Evolutionary conservation across 1,284 basidiomycete genomes (phyloP).

Genomic region (Leucoagaricus sp.): DNA sequence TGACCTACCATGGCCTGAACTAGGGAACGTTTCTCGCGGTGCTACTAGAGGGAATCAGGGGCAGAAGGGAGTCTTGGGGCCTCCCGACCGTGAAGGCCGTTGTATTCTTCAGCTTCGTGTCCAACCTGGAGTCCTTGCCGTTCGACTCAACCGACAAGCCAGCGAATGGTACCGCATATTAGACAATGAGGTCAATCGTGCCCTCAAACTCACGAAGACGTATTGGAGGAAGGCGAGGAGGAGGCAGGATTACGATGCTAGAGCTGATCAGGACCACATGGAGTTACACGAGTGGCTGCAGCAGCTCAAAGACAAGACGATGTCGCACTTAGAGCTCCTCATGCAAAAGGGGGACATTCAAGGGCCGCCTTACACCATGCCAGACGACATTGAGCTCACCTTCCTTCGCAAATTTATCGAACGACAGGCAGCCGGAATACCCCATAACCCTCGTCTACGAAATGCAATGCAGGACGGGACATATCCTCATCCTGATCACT

Average conservation of each 20-base stretch:
- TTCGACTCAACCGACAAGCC: conserved; percentile 67
- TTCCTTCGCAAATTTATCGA: conserved; percentile 82
- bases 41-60: conserved; percentile 83
- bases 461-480: conserved; percentile 36
- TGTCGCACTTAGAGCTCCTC: conserved; percentile 79
- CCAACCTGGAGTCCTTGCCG: conserved; percentile 76
- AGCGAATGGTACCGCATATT: conserved; percentile 79
- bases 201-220: conserved; percentile 78
- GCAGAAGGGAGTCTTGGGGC: conserved; percentile 72
- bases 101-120: conserved; percentile 73
- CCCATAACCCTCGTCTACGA: conserved; percentile 76
- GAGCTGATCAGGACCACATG: conserved; percentile 84
- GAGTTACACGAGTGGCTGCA: conserved; percentile 82
- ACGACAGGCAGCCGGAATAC: conserved; percentile 65
- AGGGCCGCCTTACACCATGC: conserved; percentile 77
- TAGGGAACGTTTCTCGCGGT: conserved; percentile 78
- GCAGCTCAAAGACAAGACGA: conserved; percentile 81
- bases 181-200: conserved; percentile 72
- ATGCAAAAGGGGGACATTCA: conserved; percentile 85
- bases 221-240: conserved; percentile 78
- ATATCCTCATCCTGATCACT: conserved; percentile 44
- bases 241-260: conserved; percentile 78
- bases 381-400: conserved; percentile 70
- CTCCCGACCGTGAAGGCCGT: conserved; percentile 69
- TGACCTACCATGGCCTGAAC: conserved; percentile 81